phyloP scores from a whole-genome alignment of 352 stramenopile species.

The Pythium rishiriense region DNA sequence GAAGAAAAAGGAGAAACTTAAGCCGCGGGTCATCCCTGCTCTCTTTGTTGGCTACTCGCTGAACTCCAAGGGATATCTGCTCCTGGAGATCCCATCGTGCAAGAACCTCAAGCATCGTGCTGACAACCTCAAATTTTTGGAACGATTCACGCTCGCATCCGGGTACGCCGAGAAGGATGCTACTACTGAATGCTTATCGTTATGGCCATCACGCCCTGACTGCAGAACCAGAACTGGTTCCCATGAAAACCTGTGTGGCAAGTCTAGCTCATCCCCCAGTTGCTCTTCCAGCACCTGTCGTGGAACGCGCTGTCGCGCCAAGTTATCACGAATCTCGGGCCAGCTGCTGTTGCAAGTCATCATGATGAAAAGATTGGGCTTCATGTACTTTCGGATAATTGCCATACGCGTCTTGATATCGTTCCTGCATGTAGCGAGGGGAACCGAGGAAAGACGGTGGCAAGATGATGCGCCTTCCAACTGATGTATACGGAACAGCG shows the following conservation, averaged over 20 bases:
- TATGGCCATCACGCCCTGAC: slow-evolving; percentile 15
- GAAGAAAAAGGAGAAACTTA: slow-evolving; percentile 16
- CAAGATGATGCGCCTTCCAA: background rate
- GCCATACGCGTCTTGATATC: slow-evolving; percentile 29
- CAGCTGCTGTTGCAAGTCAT: slow-evolving; percentile 39
- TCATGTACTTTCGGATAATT: slow-evolving; percentile 32
- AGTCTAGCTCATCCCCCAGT: too few relatives aligned
- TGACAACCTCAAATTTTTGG: slow-evolving; percentile 18
- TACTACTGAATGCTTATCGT: slow-evolving; percentile 3
- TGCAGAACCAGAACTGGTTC: too few relatives aligned
- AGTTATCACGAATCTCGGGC: slow-evolving; percentile 23
- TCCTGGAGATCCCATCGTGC: slow-evolving; percentile 13
- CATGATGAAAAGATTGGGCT: slow-evolving; percentile 39
- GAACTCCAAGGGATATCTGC: slow-evolving; percentile 20
- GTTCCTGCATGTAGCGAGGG: background rate
- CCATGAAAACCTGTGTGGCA: too few relatives aligned
- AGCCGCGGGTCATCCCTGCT: background rate
- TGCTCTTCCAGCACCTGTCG: too few relatives aligned
- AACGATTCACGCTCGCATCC: slow-evolving; percentile 2
- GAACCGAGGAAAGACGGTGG: too few relatives aligned
- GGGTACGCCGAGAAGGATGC: slow-evolving; percentile 11
- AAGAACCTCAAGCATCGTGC: slow-evolving; percentile 8
- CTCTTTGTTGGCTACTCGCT: slow-evolving; percentile 12
- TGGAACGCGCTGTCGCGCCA: too few relatives aligned
- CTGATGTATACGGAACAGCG: background rate